Base-by-base conservation (phyloP, 441 rosid genomes). In the Adansonia grandidieri region DNA sequence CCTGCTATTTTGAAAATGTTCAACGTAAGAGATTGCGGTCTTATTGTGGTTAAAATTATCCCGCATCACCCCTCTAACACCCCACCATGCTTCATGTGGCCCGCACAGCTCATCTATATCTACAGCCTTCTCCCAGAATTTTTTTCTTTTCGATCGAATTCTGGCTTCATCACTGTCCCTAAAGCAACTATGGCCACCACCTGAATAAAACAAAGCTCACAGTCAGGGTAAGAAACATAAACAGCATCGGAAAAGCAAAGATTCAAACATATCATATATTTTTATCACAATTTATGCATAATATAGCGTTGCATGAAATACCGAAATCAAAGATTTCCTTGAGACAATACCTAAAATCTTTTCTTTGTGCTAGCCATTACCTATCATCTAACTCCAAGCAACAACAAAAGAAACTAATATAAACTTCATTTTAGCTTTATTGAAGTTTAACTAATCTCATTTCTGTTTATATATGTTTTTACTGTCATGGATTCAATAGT, bases 181-280 rank as follows among this genome's bases (percentile, higher is more conserved):
- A 79, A 93, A 93, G 89, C 99, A 96, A 84, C 96, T 94, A 79
- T 96, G 99, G 3, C 99, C 98, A 8, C 99, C 99, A 62, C 99
- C 98, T 94, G 87, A 42, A 78, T 51, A 24, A 10, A 72, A 80
- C 56, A 82, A 44, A 53, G 78, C 72, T 45, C 9, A 3, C 13
- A 66, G 50, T 61, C 28, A 77, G 28, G 60, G 61, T 19, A 47
- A 2, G 4, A 1, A 14, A 44, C 0, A 28, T 37, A 15, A 74
- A 20, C 5, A 45, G 42, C 14, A 17, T 24, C 45, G 9, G 19
- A 71, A 71, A 0, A 54, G 0, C 24, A 74, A 61, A 17, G 67
- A 74, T 70, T 70, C 6, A 24, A 48, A 70, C 6, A 2, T 13
- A 68, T 2, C 42, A 61, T 24, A 61, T 10, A 24, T 24, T 10